phyloP scores from a whole-genome alignment of 2,329 filamentous ascomycete genomes.

The Penicillium italicum region DNA sequence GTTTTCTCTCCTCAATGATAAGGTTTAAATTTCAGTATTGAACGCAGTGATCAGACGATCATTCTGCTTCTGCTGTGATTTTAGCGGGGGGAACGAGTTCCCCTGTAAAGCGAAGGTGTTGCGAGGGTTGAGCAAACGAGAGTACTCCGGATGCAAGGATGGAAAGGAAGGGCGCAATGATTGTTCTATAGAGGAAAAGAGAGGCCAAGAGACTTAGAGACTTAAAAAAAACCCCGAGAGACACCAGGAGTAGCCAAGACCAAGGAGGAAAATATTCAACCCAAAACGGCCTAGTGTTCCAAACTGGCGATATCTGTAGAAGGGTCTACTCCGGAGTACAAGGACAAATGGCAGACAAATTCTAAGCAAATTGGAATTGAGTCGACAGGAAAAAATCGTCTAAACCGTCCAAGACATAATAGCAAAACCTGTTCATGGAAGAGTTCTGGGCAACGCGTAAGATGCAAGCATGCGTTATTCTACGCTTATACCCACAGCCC shows the following conservation, averaged over 20 bases:
- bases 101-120: constrained; percentile 4
- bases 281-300: constrained; percentile 9
- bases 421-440: not conserved
- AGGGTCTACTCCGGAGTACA: not conserved
- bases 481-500: not conserved
- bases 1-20: not conserved
- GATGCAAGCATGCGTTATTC: not conserved
- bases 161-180: constrained; percentile 1
- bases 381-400: not conserved
- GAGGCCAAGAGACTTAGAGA: not conserved
- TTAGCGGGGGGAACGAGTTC: not conserved
- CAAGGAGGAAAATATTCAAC: not conserved
- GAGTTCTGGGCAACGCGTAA: not conserved
- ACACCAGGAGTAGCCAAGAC: not conserved
- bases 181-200: not conserved
- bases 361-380: not conserved
- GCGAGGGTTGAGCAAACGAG: constrained; percentile 5
- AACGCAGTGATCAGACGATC: not conserved
- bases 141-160: constrained; percentile 8
- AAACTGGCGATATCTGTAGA: not conserved
- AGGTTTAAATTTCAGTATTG: not conserved
- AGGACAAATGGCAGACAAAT: not conserved
- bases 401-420: not conserved
- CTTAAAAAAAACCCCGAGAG: not conserved
- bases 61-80: not conserved